Evolutionary conservation across 371 early-diverging fungal species (phyloP), one percentile per base, ranked within the genome.

Genomic region (Actinomucor elegans): DNA sequence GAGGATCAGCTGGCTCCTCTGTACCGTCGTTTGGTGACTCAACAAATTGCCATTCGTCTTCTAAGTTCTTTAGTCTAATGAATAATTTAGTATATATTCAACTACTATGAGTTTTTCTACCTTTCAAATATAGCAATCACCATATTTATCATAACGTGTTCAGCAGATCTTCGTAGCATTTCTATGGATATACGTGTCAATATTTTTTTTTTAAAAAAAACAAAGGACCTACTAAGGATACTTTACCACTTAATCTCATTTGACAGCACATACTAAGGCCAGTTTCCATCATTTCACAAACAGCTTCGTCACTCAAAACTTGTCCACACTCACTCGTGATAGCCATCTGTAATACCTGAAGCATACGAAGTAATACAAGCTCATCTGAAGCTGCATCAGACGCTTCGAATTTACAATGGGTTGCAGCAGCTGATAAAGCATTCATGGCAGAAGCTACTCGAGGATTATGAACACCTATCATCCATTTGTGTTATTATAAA

Each of bases 261-360:
- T 94, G 96, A 69, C 94, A 97, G 69, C 93, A 91, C 91, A 98
- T 94, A 64, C 93, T 92, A 33, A 97, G 84, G 2, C 91, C 94
- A 4, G 94, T 93, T 70, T 98, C 98, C 70, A 97, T 89, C 85
- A 97, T 93, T 55, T 91, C 94, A 66, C 98, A 98, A 5, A 97
- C 86, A 12, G 91, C 90, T 60, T 91, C 92, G 63, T 98, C 98
- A 43, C 88, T 88, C 29, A 98, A 64, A 6, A 77, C 74, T 41
- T 70, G 69, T 11, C 89, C 87, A 49, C 86, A 83, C 20, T 79
- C 80, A 41, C 85, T 83, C n/a, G 81, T 83, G 53, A 81, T 76
- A 24, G 82, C 81, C 68, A 76, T 79, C 64, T 90, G 76, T 21
- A 96, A 70, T 14, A 98, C 85, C 27, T 89, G 86, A 14, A 98